Conservation (phyloP, 176 grass and related monocot species). For the Bothriochloa decipiens region DNA sequence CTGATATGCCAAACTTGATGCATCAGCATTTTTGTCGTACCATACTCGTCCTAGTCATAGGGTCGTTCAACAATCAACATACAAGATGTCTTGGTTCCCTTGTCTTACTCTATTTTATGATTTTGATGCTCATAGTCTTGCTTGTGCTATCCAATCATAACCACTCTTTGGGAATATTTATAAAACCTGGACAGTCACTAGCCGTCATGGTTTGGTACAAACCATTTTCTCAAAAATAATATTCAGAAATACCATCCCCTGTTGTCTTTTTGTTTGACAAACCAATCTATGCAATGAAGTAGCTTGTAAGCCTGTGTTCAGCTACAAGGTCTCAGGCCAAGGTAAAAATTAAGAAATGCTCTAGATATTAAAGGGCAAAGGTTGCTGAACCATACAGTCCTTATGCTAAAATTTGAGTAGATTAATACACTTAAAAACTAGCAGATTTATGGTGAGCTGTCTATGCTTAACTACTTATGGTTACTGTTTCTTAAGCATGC, state of each 20-base stretch:
- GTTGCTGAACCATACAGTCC: conserved; percentile 13
- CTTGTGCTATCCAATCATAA: conserved; percentile 17
- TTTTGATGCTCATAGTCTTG: conserved; percentile 1
- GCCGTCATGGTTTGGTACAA: conserved; percentile 20
- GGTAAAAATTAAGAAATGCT: conserved; percentile 8
- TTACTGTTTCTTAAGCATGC: conserved; percentile 18
- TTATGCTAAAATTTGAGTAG: background rate
- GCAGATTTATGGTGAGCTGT: conserved; percentile 9
- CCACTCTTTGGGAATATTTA: background rate
- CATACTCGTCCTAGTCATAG: conserved; percentile 1
- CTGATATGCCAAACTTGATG: background rate
- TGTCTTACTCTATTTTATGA: conserved; percentile 22
- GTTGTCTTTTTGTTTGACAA: background rate
- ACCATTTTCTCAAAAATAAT: background rate
- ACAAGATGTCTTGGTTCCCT: background rate
- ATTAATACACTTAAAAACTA: background rate
- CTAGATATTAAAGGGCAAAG: background rate
- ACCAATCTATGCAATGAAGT: conserved; percentile 3
- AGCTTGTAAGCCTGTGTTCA: conserved; percentile 30
- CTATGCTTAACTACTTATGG: conserved; percentile 1
- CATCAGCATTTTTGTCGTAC: conserved; percentile 19
- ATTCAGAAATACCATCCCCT: background rate
- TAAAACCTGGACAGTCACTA: background rate
- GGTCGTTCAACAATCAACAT: conserved; percentile 52
- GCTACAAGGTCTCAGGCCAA: conserved; percentile 1